These are phyloP conservation scores for Petunia secreta DNA, from an alignment of 257 asterid species.

Conservation along the genomic window DNA sequence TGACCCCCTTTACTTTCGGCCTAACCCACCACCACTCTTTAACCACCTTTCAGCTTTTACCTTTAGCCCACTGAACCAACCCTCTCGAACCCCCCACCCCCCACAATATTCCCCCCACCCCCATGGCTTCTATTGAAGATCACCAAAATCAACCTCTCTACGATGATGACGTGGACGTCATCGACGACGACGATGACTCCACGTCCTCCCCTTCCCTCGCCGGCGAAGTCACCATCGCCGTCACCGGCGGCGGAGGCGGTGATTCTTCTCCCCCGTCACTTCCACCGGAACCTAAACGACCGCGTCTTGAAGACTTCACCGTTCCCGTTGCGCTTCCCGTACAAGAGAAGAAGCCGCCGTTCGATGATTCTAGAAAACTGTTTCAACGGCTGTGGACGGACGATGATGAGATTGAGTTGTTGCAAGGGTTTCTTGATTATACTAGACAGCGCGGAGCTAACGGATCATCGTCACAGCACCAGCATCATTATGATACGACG, in stretches of 20 bases:
- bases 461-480: conserved; percentile 41
- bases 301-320: conserved; percentile 31
- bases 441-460: conserved; percentile 66
- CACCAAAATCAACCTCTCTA: conserved; percentile 28
- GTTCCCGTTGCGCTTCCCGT: conserved; percentile 31
- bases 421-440: conserved; percentile 84
- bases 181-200: conserved; percentile 73
- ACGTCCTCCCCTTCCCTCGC: conserved; percentile 59
- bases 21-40: not conserved
- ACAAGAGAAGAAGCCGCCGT: conserved; percentile 52
- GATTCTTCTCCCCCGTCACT: not conserved
- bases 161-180: conserved; percentile 48
- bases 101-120: not conserved
- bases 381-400: conserved; percentile 96
- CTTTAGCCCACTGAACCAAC: not conserved
- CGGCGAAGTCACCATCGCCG: conserved; percentile 63
- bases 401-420: conserved; percentile 90
- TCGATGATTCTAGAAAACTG: conserved; percentile 78
- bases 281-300: conserved; percentile 24
- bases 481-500: conserved; percentile 84
- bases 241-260: conserved; percentile 41
- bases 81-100: not conserved
- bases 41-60: not conserved
- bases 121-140: conserved; percentile 36
- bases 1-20: conserved; percentile 9